These are phyloP conservation scores for Saccharomyces pastorianus DNA, from an alignment of 1,139 yeast genomes.

Conservation along the genomic window DNA sequence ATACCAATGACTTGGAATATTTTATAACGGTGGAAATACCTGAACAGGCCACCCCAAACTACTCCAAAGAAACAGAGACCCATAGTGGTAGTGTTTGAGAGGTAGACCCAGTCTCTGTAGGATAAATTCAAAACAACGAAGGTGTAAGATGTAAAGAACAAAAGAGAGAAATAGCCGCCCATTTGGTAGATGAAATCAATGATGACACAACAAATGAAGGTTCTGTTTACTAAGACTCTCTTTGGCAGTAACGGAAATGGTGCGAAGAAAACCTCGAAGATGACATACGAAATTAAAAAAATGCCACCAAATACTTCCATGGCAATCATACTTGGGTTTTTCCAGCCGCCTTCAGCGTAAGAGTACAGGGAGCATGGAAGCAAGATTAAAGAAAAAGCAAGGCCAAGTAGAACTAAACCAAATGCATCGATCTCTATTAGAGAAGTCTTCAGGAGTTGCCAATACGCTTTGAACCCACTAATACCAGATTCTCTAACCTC, in stretches of 20 bases:
- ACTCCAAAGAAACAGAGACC: conserved; percentile 34
- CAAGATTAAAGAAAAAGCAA: conserved; percentile 33
- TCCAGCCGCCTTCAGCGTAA: conserved; percentile 31
- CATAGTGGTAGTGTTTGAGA: conserved; percentile 33
- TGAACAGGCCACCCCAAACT: conserved; percentile 30
- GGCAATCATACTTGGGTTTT: conserved; percentile 35
- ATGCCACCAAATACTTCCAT: conserved; percentile 35
- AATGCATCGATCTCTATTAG: conserved; percentile 33
- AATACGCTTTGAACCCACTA: neutral
- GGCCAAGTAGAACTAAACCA: conserved; percentile 34
- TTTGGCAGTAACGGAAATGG: conserved; percentile 35
- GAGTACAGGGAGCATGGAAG: conserved; percentile 34
- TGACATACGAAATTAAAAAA: conserved; percentile 25
- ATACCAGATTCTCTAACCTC: neutral
- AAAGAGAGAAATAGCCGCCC: conserved; percentile 25
- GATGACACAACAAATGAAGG: conserved; percentile 30
- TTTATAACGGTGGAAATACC: conserved; percentile 33
- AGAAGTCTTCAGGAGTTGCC: conserved; percentile 10
- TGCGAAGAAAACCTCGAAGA: conserved; percentile 30
- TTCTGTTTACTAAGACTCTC: conserved; percentile 32
- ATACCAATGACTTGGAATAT: conserved; percentile 30
- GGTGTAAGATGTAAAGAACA: conserved; percentile 30
- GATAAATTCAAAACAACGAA: conserved; percentile 28
- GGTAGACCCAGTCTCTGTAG: conserved; percentile 32
- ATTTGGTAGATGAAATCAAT: conserved; percentile 31